Percentiles rank a stretch among this genome's conserved stretches.
Conservation (phyloP, 2,329 filamentous ascomycete species). For the Pseudophaeomoniella oleicola region DNA sequence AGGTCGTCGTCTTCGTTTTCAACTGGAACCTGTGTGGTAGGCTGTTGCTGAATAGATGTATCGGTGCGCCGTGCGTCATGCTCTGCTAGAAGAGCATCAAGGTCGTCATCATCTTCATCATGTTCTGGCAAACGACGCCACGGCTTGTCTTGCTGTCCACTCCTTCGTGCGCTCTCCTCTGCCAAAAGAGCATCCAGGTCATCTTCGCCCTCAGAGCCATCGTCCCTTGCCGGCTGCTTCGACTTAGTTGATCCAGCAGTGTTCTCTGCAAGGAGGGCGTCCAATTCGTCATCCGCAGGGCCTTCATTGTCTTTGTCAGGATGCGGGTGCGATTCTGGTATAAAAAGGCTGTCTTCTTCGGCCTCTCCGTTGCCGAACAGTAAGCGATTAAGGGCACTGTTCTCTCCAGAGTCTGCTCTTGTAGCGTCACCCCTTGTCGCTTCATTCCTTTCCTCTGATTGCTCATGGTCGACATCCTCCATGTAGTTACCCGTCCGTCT, state of each 20-base stretch:
- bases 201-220: conserved; percentile 12
- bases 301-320: not conserved
- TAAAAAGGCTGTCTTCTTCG: not conserved
- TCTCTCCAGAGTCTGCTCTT: not conserved
- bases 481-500: conserved; percentile 7
- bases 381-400: not conserved
- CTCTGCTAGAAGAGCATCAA: conserved; percentile 13
- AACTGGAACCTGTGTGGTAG: not conserved
- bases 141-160: not conserved
- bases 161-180: conserved; percentile 7
- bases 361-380: not conserved
- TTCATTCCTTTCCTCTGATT: not conserved
- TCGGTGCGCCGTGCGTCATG: conserved; percentile 8
- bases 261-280: conserved; percentile 6
- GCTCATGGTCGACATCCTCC: not conserved
- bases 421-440: not conserved
- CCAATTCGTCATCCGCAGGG: conserved; percentile 6
- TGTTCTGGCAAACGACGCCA: conserved; percentile 1
- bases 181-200: conserved; percentile 14
- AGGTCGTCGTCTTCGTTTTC: conserved; percentile 4
- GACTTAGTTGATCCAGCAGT: not conserved
- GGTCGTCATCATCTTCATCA: conserved; percentile 12
- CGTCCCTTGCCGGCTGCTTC: conserved; percentile 1
- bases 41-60: conserved; percentile 1
- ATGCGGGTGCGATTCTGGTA: not conserved